Percentiles rank a stretch among this genome's conserved stretches.
Evolutionary conservation across 257 asterid species (phyloP).

Genomic region (Leonotis leonurus): DNA sequence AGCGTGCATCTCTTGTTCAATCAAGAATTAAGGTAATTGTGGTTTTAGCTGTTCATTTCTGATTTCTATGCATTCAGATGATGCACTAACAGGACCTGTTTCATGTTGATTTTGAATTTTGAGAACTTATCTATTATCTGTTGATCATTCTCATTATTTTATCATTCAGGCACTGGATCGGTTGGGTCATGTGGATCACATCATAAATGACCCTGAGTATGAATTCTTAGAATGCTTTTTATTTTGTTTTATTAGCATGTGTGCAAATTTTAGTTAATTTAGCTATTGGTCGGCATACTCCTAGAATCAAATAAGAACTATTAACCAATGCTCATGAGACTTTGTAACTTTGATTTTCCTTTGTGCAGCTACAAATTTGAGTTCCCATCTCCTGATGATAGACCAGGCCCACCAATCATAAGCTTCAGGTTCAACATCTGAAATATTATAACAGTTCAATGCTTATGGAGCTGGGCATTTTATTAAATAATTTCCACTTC

Average conservation of each 20-base stretch:
- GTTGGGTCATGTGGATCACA: constrained; percentile 77
- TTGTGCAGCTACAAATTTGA: constrained; percentile 88
- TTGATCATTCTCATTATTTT: constrained; percentile 10
- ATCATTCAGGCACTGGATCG: constrained; percentile 83
- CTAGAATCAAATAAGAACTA: neutral
- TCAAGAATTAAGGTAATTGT: constrained; percentile 88
- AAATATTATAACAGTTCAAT: neutral
- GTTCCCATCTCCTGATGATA: constrained; percentile 97
- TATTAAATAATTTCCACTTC: neutral
- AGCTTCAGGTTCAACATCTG: constrained; percentile 76
- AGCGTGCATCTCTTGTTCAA: constrained; percentile 99
- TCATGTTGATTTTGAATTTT: neutral
- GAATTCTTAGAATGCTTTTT: constrained; percentile 17
- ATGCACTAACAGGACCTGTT: neutral
- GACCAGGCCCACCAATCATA: constrained; percentile 96
- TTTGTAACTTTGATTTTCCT: constrained; percentile 13
- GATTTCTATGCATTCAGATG: constrained; percentile 2
- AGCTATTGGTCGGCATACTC: constrained; percentile 6
- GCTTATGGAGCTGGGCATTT: constrained; percentile 1
- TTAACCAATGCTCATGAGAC: constrained; percentile 9
- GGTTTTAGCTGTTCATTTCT: neutral
- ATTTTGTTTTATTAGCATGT: neutral
- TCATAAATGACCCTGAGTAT: constrained; percentile 95
- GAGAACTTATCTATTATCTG: neutral
- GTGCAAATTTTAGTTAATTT: constrained; percentile 3